Evolutionary conservation across 768 basidiomycete species (phyloP).

Genomic region (Hypsizygus marmoreus): DNA sequence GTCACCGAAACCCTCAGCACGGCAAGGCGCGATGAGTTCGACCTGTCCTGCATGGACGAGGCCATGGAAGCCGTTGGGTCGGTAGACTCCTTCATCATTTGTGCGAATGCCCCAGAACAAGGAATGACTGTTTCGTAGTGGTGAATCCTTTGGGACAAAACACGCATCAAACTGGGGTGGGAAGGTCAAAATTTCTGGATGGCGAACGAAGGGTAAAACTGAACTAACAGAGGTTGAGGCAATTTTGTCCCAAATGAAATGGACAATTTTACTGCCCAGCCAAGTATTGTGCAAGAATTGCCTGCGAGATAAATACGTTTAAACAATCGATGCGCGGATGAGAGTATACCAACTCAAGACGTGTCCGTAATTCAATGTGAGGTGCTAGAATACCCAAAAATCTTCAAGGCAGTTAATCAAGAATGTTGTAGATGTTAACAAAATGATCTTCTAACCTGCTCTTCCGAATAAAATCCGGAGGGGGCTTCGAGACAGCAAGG

Average conservation of each 20-base stretch:
- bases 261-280: conserved; percentile 53
- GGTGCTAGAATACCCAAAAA: conserved; percentile 51
- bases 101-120: conserved; percentile 40
- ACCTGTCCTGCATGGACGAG: conserved; percentile 55
- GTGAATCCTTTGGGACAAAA: conserved; percentile 46
- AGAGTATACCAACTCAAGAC: conserved; percentile 48
- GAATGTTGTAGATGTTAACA: no score
- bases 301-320: conserved; percentile 14
- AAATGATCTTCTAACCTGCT: conserved; percentile 64
- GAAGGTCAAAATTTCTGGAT: background rate
- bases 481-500: conserved; percentile 44
- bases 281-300: conserved; percentile 66
- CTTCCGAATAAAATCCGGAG: conserved; percentile 58
- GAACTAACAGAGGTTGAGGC: conserved; percentile 10
- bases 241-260: conserved; percentile 48
- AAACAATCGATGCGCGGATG: background rate
- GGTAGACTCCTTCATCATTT: conserved; percentile 56
- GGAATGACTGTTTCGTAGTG: conserved; percentile 43
- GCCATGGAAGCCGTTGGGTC: conserved; percentile 48
- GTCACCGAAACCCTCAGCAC: conserved; percentile 36
- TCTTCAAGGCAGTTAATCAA: no score
- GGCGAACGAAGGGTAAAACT: background rate
- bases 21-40: conserved; percentile 44
- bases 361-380: conserved; percentile 46
- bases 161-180: conserved; percentile 21